Evolutionary conservation across 1,284 basidiomycete species (phyloP), one percentile per base, ranked within the genome.

Genomic region (Tylopilus sp.): DNA sequence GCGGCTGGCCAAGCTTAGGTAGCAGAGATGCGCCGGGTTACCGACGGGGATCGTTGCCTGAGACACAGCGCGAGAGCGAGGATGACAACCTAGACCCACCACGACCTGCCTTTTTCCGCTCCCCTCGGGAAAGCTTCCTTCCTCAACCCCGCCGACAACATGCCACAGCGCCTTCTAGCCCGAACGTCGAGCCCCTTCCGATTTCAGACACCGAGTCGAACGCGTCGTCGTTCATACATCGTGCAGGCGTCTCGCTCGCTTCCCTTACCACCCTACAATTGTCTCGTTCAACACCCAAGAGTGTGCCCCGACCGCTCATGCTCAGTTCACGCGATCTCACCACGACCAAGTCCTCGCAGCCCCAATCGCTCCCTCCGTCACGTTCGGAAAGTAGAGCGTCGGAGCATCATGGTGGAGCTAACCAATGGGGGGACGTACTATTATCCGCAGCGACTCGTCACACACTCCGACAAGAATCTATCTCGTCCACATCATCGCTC

Each of bases 401-500:
- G 7, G 53, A 62, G 15, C 55, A 59, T 17, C 58, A 60, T 1
- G 9, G 49, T 34, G 46, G 50, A 2, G 50, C 58, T 11, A 51
- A 56, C 3, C 64, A 78, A 57, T 83, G 82, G 79, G 70, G 71
- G 21, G 76, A 82, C 38, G 73, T 78, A 54, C 71, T 71, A 54
- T 71, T 71, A 12, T 60, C 67, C 40, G 24, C 21, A 29, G 50
- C 48, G 44, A 73, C 71, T 56, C 69, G 61, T 20, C 72, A 66
- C 46, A 64, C 59, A 30, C 56, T 74, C 21, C 71, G 73, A 56
- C 72, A 76, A 31, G 77, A 74, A 46, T 85, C 83, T 2, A 71
- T 78, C 50, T 85, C 84, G 8, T 84, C 83, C 3, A 60, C 76
- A 2, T 84, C 83, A 1, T 83, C 85, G 0, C 55, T 83, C 7